Base-by-base conservation (phyloP, 306 rosid genomes). In the Cicer yamashitae region DNA sequence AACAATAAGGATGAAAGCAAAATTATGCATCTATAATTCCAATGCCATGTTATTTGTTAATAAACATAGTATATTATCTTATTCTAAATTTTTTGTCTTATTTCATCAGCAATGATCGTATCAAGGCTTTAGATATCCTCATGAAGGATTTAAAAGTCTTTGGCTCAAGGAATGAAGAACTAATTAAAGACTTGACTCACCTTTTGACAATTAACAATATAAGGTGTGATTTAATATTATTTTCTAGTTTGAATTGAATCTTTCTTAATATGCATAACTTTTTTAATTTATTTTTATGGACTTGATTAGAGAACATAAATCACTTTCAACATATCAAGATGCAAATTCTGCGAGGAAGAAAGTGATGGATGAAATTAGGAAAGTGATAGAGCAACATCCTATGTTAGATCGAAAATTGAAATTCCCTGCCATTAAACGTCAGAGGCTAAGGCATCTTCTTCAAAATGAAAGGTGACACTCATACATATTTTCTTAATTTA, bases 61-160 rank as follows among this genome's bases (percentile, higher is more conserved):
- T 12, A 51, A 6, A 14, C 10, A 7, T 14, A 7, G 7, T 52
- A 48, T 52, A 2, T 15, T 15, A 14, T 52, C 25, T 52, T 52
- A 52, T 15, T 2, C 30, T 17, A 52, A 52, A 0, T 52, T 52
- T 52, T 50, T 59, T 77, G 8, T 52, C 40, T 64, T 64, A 8
- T 60, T 73, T 52, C 39, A 14, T 43, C 54, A 84, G 87, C 5
- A 68, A 80, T 0, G 75, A 84, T 22, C 66, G 66, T 41, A 2
- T 3, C 44, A 66, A 22, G 76, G 84, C 84, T 30, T 6, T 71
- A 7, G 82, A 68, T 43, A 80, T 80, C 22, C 84, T 84, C 22
- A 10, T 34, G 37, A 84, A 76, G 64, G 79, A 80, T 41, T 18
- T 84, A 11, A 71, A 84, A 76, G 39, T 76, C 12, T 80, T 76